Conservation (phyloP, 1,139 yeast species). For the Diutina siamensis region DNA sequence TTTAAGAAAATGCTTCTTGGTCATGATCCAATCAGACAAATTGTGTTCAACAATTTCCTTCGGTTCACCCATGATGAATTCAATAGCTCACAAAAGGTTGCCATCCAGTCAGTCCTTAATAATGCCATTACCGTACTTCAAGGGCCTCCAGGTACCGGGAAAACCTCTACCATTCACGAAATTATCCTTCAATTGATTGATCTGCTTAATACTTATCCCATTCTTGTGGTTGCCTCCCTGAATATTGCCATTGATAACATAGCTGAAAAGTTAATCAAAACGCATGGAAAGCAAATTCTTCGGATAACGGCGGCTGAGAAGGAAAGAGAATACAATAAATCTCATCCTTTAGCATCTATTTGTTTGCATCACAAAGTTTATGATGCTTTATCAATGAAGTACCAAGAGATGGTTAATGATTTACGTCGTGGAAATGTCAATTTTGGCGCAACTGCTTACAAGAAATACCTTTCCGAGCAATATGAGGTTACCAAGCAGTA, state of each 20-base stretch:
- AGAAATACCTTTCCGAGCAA: conserved; percentile 33
- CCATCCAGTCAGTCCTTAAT: conserved; percentile 57
- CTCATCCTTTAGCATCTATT: conserved; percentile 45
- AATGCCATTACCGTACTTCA: conserved; percentile 54
- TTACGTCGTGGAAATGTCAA: conserved; percentile 23
- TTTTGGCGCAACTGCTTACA: conserved; percentile 28
- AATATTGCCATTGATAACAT: conserved; percentile 69
- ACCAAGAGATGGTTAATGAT: conserved; percentile 31
- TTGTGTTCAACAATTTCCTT: conserved; percentile 43
- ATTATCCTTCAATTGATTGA: conserved; percentile 50
- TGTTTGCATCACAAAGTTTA: conserved; percentile 54
- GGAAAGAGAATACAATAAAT: conserved; percentile 44
- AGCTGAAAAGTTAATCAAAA: conserved; percentile 51
- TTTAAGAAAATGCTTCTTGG: conserved; percentile 52
- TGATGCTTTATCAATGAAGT: conserved; percentile 33
- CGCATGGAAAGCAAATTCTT: conserved; percentile 39
- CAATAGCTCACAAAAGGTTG: conserved; percentile 56
- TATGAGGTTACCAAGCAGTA: conserved; percentile 35
- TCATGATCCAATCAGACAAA: conserved; percentile 46
- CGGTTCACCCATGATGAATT: conserved; percentile 36
- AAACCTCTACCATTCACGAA: conserved; percentile 55
- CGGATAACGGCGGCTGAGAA: conserved; percentile 53
- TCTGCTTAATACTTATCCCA: conserved; percentile 43
- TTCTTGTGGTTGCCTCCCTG: conserved; percentile 65
- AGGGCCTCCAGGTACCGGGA: conserved; percentile 67